A percentile compares a stretch with the other conserved stretches of the same genome.
Conservation (phyloP, 495 filamentous ascomycete genomes). For the Talaromyces ruber region DNA sequence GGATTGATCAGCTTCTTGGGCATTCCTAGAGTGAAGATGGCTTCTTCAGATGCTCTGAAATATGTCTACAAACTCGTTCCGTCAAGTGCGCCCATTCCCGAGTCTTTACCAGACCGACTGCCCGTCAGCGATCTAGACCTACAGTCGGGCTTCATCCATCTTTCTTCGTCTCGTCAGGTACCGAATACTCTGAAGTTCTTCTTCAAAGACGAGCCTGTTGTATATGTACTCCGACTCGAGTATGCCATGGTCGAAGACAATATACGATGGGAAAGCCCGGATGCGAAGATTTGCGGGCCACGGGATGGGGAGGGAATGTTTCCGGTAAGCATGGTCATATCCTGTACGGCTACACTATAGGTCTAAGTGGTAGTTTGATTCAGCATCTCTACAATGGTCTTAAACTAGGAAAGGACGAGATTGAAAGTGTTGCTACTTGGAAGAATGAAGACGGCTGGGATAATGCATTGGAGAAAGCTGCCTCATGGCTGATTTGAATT, state of each 20-base stretch:
- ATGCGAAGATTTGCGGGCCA: conserved; percentile 30
- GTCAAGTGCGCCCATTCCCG: conserved; percentile 28
- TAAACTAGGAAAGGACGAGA: conserved; percentile 32
- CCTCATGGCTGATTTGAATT: conserved; percentile 28
- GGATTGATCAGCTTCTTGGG: not conserved
- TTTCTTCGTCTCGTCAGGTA: conserved; percentile 32
- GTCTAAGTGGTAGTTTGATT: not conserved
- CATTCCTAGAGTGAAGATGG: not conserved
- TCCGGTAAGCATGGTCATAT: conserved; percentile 20
- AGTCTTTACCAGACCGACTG: conserved; percentile 33
- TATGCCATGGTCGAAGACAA: conserved; percentile 49
- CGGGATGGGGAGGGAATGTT: conserved; percentile 36
- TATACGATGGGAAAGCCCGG: conserved; percentile 34
- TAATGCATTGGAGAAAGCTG: conserved; percentile 25
- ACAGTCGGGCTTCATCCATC: conserved; percentile 32
- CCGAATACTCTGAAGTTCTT: conserved; percentile 48
- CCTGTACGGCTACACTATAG: not conserved
- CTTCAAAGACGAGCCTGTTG: conserved; percentile 63
- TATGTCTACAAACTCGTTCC: conserved; percentile 40
- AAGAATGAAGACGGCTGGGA: conserved; percentile 40
- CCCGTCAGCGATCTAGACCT: conserved; percentile 35
- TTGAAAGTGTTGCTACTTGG: conserved; percentile 36
- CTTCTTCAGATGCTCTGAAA: not conserved
- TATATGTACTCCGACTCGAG: conserved; percentile 67
- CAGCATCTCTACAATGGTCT: conserved; percentile 40